phyloP scores from a whole-genome alignment of 108 stramenopile genomes.

The Cylindrotheca fusiformis region DNA sequence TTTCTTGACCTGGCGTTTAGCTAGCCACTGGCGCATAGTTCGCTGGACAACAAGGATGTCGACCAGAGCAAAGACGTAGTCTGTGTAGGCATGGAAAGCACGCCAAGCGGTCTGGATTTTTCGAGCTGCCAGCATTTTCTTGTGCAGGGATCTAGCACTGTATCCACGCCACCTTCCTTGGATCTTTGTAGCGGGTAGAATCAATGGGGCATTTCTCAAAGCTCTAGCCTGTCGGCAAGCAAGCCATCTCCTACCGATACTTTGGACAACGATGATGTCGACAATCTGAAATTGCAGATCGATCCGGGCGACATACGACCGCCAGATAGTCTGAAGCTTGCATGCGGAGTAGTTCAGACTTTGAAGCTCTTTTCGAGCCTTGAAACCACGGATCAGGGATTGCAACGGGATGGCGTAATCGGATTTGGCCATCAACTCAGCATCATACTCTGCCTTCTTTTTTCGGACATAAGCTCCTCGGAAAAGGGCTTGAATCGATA shows the following conservation, averaged over 20 bases:
- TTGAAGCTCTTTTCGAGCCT: conserved; percentile 22
- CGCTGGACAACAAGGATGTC: conserved; percentile 57
- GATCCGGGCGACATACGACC: conserved; percentile 45
- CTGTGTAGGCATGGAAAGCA: conserved; percentile 54
- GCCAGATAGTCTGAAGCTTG: conserved; percentile 54
- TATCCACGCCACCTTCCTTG: conserved; percentile 33
- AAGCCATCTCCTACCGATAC: conserved; percentile 43
- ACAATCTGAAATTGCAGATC: conserved; percentile 52
- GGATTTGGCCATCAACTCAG: not conserved
- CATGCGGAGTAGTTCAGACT: conserved; percentile 37
- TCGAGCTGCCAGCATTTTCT: conserved; percentile 27
- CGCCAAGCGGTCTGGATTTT: conserved; percentile 60
- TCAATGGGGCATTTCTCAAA: conserved; percentile 5
- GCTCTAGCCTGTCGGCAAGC: conserved; percentile 15
- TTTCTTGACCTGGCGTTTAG: conserved; percentile 16
- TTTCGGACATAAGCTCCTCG: conserved; percentile 34
- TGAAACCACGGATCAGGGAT: conserved; percentile 45
- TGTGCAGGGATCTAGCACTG: conserved; percentile 1
- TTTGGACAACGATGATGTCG: conserved; percentile 72
- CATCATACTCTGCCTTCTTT: conserved; percentile 28
- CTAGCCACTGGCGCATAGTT: conserved; percentile 44
- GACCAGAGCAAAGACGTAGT: conserved; percentile 57
- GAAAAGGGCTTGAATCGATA: conserved; percentile 56
- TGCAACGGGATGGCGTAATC: conserved; percentile 31
- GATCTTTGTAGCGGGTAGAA: conserved; percentile 12